These are phyloP conservation scores for Stentor coeruleus DNA, from an alignment of 73 alveolate genomes.

Conservation along the genomic window DNA sequence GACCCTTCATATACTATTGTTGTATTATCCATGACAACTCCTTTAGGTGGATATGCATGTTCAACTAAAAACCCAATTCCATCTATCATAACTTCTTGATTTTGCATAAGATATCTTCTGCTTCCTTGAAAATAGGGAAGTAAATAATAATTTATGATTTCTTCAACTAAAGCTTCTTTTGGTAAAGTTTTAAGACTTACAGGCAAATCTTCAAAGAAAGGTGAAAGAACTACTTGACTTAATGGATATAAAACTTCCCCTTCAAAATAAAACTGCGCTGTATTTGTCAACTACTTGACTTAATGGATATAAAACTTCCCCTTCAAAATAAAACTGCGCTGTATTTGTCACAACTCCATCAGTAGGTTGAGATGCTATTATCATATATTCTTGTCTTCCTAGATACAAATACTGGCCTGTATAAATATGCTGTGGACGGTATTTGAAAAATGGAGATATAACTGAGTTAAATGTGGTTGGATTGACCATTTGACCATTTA, in stretches of 20 bases:
- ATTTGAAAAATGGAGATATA: background rate
- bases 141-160: background rate
- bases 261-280: conserved; percentile 13
- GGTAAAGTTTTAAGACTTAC: background rate
- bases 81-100: background rate
- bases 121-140: background rate
- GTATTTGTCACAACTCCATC: conserved; percentile 7
- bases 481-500: background rate
- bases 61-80: background rate
- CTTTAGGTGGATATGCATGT: conserved; percentile 6
- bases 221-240: background rate
- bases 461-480: background rate
- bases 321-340: conserved; percentile 12
- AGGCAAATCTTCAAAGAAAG: conserved; percentile 20
- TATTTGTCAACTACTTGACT: background rate
- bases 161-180: background rate
- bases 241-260: background rate
- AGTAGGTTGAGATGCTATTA: background rate
- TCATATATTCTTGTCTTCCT: background rate
- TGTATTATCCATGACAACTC: background rate
- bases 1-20: background rate
- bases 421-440: conserved; percentile 3
- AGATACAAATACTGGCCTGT: conserved; percentile 19
- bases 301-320: background rate
- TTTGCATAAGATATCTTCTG: background rate